Evolutionary conservation across 2,329 filamentous ascomycete species (phyloP), one percentile per base, ranked within the genome.

Genomic region (Trichoderma hamatum): DNA sequence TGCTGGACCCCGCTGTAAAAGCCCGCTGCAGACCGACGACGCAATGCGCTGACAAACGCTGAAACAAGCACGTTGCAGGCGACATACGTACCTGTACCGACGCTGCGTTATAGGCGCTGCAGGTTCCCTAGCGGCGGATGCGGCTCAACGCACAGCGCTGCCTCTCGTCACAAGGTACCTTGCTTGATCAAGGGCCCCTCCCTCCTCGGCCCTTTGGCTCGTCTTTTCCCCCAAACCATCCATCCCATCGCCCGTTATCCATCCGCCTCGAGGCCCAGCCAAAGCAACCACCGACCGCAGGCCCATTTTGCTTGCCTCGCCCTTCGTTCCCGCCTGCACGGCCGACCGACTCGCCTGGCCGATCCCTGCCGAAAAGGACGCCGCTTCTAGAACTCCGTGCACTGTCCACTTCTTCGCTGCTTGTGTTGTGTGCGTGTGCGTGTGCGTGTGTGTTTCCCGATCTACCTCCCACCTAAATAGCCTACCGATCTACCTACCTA

Each of bases 11-110:
- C 63, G 63, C 63, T 21, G 49, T 19, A 28, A 19, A 54, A 24
- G 61, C 61, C 61, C 61, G 30, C 16, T 26, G 16, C 21, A 36
- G 30, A 39, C 28, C n/a, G 46, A 52, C n/a, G 46, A 60, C 56
- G 34, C 36, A 30, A 52, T 60, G 46, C 43, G 64, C 64, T 67
- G 64, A 67, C 64, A 67, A 67, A 68, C 66, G 56, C 46, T 54
- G 58, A 62, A 46, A 30, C 46, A 51, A 26, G 19, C 36, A 21
- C 34, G 51, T n/a, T n/a, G n/a, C n/a, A n/a, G n/a, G n/a, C n/a
- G n/a, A n/a, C n/a, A n/a, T n/a, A n/a, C 52, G 60, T 46, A 21
- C 51, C 34, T 54, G 52, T 49, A 21, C 30, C 26, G 46, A 21
- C 28, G 36, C 28, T 24, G 16, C 30, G n/a, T 49, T 21, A 24